These are phyloP conservation scores for Amanita inopinata DNA, from an alignment of 768 basidiomycete genomes.

Conservation along the genomic window DNA sequence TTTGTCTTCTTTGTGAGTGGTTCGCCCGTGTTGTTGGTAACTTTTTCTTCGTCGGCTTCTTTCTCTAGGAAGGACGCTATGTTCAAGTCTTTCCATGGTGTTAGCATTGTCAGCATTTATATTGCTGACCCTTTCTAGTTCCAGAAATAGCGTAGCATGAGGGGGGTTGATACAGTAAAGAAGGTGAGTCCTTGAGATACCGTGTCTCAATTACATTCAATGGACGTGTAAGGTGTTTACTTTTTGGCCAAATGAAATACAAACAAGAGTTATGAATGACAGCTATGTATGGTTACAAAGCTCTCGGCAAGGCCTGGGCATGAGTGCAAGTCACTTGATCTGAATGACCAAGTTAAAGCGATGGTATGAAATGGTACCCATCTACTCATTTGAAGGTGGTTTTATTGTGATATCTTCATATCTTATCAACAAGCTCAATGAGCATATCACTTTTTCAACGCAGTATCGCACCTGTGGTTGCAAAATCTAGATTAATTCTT, in stretches of 20 bases:
- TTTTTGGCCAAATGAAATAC: not conserved
- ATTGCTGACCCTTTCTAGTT: not conserved
- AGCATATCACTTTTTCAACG: no score
- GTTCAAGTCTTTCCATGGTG: not conserved
- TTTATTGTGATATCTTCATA: no score
- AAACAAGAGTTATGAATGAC: no score
- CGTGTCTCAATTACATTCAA: no score
- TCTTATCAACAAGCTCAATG: no score
- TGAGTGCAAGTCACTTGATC: constrained; percentile 8
- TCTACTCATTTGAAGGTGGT: no score
- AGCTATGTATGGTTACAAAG: not conserved
- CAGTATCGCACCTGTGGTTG: no score
- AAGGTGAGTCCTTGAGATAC: no score
- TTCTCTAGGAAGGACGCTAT: not conserved
- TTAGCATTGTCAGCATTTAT: not conserved
- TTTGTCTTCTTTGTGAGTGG: no score
- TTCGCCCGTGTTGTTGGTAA: not conserved
- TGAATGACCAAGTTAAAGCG: no score
- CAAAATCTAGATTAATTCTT: not conserved
- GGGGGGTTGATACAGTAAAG: no score
- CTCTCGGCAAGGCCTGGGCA: constrained; percentile 1
- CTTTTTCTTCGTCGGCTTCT: not conserved
- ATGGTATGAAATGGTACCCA: no score
- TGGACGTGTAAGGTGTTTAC: not conserved
- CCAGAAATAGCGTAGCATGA: not conserved